Evolutionary conservation across 768 basidiomycete species (phyloP).

Genomic region (Trichaptum fuscoviolaceum): DNA sequence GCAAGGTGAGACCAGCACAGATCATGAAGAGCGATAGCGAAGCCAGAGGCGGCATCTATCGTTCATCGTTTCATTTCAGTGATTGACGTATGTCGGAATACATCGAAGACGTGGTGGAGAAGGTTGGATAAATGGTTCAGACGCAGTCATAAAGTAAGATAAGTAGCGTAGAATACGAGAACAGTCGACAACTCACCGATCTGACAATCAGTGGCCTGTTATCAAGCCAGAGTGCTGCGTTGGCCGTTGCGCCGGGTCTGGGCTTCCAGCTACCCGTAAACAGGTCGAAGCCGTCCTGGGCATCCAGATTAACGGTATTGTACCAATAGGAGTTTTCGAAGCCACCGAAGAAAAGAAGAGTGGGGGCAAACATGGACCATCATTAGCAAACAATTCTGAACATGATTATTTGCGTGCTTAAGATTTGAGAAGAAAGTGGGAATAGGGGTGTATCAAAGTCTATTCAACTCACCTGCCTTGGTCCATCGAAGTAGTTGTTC

Average conservation of each 20-base stretch:
- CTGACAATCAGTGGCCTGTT: slow-evolving; percentile 76
- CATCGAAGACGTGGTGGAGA: neutral
- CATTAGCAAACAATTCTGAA: neutral
- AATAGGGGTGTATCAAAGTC: neutral
- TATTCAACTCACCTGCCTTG: slow-evolving; percentile 59
- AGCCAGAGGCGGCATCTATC: slow-evolving; percentile 77
- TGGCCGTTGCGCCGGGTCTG: slow-evolving; percentile 63
- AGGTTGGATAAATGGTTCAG: neutral
- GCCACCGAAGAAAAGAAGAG: neutral
- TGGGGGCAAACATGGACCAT: neutral
- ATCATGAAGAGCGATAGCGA: slow-evolving; percentile 86
- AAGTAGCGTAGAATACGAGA: slow-evolving; percentile 4
- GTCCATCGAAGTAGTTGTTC: slow-evolving; percentile 96
- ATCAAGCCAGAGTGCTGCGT: slow-evolving; percentile 71
- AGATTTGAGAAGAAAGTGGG: neutral
- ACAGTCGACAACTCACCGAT: slow-evolving; percentile 49
- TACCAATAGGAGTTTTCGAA: neutral
- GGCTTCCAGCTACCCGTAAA: slow-evolving; percentile 90
- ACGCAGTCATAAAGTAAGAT: slow-evolving; percentile 4
- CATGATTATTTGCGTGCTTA: neutral
- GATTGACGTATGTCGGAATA: neutral
- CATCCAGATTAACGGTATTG: neutral
- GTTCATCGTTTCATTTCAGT: neutral
- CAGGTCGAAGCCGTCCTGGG: slow-evolving; percentile 91
- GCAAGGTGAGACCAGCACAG: slow-evolving; percentile 77